A percentile compares a stretch with the other conserved stretches of the same genome.
Conservation (phyloP, 495 filamentous ascomycete genomes). For the Penicillium longicatenatum region DNA sequence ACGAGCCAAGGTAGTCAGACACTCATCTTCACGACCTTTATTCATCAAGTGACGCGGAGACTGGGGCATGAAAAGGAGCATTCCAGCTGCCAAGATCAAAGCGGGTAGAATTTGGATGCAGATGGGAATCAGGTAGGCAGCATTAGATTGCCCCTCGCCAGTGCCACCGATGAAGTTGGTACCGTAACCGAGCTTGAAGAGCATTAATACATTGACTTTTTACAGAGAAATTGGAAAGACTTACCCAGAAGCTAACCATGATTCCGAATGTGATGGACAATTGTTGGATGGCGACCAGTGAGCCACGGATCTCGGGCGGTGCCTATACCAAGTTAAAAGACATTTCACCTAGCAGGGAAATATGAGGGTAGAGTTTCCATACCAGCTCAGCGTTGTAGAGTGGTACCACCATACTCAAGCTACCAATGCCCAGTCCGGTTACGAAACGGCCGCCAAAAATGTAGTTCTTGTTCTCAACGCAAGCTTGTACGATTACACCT, state of each 20-base stretch:
- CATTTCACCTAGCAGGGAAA: conserved; percentile 47
- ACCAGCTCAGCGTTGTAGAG: conserved; percentile 54
- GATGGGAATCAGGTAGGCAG: conserved; percentile 48
- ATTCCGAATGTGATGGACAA: conserved; percentile 65
- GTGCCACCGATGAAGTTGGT: conserved; percentile 50
- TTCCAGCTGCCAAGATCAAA: conserved; percentile 40
- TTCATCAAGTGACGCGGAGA: conserved; percentile 72
- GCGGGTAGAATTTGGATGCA: conserved; percentile 48
- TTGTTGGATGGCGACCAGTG: conserved; percentile 71
- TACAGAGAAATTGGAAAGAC: conserved; percentile 17
- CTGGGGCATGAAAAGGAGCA: conserved; percentile 73
- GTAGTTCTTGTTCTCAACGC: conserved; percentile 54
- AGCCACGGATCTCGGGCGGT: conserved; percentile 70
- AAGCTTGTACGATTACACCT: conserved; percentile 73
- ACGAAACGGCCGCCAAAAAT: conserved; percentile 78
- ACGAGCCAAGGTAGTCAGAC: conserved; percentile 55
- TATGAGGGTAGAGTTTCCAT: background rate
- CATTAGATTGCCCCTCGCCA: conserved; percentile 40
- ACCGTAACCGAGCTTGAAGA: conserved; percentile 42
- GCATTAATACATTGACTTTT: conserved; percentile 24
- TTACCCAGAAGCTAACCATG: conserved; percentile 67
- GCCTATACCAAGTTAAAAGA: conserved; percentile 37
- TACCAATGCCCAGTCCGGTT: conserved; percentile 53
- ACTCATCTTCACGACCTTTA: conserved; percentile 22
- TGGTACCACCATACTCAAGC: conserved; percentile 55